These are phyloP conservation scores for Epichloe sp. DNA, from an alignment of 2,329 filamentous ascomycete species.

Conservation along the genomic window DNA sequence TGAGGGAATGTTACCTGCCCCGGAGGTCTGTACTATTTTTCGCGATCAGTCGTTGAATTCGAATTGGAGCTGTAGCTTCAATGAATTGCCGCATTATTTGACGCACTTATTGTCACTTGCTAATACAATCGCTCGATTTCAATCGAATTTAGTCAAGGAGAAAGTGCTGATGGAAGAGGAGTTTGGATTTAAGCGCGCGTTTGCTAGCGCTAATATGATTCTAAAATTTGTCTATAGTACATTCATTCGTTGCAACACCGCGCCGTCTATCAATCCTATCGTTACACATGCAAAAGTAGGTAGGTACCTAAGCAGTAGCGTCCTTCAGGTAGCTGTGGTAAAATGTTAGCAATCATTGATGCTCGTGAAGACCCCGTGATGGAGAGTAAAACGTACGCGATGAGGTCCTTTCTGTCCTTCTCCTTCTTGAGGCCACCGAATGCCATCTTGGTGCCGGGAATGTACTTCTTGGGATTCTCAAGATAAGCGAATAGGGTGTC, in stretches of 20 bases:
- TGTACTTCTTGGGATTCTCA: conserved; percentile 99
- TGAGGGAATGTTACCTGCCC: no score
- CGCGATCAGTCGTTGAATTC: no score
- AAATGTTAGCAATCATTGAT: conserved; percentile 13
- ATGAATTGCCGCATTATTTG: no score
- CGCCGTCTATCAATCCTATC: conserved; percentile 26
- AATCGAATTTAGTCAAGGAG: no score
- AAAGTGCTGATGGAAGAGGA: conserved; percentile 15
- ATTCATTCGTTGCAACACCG: conserved; percentile 15
- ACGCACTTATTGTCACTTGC: no score
- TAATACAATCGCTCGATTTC: no score
- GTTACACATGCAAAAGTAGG: conserved; percentile 15
- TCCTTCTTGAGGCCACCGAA: conserved; percentile 99
- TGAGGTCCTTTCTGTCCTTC: conserved; percentile 98
- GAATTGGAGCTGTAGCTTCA: no score
- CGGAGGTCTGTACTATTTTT: no score
- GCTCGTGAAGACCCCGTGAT: no score
- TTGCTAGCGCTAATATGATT: conserved; percentile 15
- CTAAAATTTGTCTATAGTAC: conserved; percentile 25
- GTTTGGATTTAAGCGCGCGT: conserved; percentile 21
- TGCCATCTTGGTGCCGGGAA: conserved; percentile 99
- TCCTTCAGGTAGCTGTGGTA: conserved; percentile 50
- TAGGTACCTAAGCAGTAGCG: conserved; percentile 47
- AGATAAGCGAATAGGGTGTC: conserved; percentile 90
- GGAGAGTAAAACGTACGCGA: conserved; percentile 55